phyloP scores from a whole-genome alignment of 441 rosid species.

The Erysimum pusillum region DNA sequence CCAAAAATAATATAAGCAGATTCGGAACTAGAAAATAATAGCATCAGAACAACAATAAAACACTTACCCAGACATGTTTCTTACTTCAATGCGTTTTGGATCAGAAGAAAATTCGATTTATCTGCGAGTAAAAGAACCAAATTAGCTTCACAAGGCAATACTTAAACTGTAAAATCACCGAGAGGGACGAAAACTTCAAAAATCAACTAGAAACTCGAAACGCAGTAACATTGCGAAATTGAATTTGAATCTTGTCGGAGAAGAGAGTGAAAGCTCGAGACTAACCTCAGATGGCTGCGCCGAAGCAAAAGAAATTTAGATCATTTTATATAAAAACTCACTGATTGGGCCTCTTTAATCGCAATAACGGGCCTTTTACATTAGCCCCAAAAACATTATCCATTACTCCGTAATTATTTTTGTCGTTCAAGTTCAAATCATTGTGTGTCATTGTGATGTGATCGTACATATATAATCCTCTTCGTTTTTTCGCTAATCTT shows the following conservation, averaged over 20 bases:
- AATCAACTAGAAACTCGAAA: slow-evolving; percentile 4
- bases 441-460: too few relatives aligned
- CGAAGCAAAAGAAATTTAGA: neutral
- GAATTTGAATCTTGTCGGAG: slow-evolving; percentile 8
- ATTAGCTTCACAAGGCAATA: slow-evolving; percentile 8
- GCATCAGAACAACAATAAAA: neutral
- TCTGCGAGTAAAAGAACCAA: slow-evolving; percentile 7
- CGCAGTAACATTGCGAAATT: neutral
- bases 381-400: neutral
- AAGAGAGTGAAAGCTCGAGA: slow-evolving; percentile 8
- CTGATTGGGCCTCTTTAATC: neutral
- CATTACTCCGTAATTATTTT: too few relatives aligned
- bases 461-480: too few relatives aligned
- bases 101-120: neutral
- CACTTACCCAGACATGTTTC: slow-evolving; percentile 23
- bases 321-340: neutral
- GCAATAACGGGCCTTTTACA: neutral
- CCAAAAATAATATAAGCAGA: neutral
- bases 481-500: too few relatives aligned
- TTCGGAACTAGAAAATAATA: slow-evolving; percentile 3
- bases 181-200: neutral
- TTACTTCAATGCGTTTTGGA: neutral
- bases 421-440: too few relatives aligned
- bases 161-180: neutral
- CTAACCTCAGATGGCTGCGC: slow-evolving; percentile 9